phyloP scores from a whole-genome alignment of 1,284 basidiomycete genomes.

The Moesziomyces sp. region DNA sequence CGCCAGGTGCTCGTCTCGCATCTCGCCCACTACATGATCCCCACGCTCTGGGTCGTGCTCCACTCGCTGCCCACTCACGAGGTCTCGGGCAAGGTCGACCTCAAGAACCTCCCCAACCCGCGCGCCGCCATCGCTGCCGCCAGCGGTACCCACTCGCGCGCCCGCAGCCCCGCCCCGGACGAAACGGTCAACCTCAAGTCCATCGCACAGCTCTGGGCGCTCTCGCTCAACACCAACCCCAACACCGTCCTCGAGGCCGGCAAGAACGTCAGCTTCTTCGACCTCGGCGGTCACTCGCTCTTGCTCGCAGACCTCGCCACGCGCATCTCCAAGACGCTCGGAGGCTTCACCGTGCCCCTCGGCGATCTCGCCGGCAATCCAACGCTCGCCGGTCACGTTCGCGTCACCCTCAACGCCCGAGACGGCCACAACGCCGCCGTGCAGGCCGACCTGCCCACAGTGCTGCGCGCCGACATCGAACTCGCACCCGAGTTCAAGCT shows the following conservation, averaged over 20 bases:
- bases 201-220: constrained; percentile 61
- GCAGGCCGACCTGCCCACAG: constrained; percentile 66
- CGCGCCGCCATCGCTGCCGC: constrained; percentile 46
- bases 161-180: constrained; percentile 40
- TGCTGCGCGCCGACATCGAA: constrained; percentile 57
- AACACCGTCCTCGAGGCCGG: constrained; percentile 50
- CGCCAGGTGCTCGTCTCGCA: constrained; percentile 47
- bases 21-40: constrained; percentile 67
- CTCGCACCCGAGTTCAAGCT: constrained; percentile 61
- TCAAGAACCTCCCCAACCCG: constrained; percentile 61
- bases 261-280: constrained; percentile 60
- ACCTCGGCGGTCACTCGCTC: constrained; percentile 66
- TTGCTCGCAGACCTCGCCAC: constrained; percentile 62
- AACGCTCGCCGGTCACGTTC: constrained; percentile 62
- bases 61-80: constrained; percentile 62
- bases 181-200: constrained; percentile 56
- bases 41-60: constrained; percentile 63
- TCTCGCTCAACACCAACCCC: constrained; percentile 58
- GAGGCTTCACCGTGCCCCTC: constrained; percentile 63
- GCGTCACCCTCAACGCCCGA: constrained; percentile 52
- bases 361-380: constrained; percentile 58
- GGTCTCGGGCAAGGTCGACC: constrained; percentile 66
- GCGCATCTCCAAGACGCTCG: constrained; percentile 59
- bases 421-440: constrained; percentile 65
- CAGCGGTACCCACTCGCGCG: constrained; percentile 40